These are phyloP conservation scores for Caloboletus firmus DNA, from an alignment of 1,284 basidiomycete genomes.

Conservation along the genomic window DNA sequence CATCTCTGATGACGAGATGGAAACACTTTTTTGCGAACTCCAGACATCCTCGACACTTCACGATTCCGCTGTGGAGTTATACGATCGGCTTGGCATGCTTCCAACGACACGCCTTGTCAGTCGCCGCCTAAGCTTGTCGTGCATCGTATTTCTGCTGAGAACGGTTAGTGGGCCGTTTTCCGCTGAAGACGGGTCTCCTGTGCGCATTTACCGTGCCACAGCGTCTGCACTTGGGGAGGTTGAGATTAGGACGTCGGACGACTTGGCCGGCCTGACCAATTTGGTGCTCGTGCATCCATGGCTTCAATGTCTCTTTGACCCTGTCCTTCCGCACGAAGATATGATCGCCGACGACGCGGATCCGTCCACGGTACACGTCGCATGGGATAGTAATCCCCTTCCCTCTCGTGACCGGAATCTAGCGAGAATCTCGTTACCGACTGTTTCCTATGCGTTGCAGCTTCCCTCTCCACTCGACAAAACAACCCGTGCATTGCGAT, in stretches of 20 bases:
- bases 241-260: conserved; percentile 15
- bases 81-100: conserved; percentile 16
- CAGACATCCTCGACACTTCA: neutral
- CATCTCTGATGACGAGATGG: conserved; percentile 14
- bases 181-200: neutral
- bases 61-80: conserved; percentile 16
- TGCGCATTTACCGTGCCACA: conserved; percentile 15
- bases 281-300: conserved; percentile 27
- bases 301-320: conserved; percentile 17
- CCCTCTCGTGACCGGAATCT: neutral
- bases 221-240: conserved; percentile 8
- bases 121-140: conserved; percentile 18
- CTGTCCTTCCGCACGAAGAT: conserved; percentile 21
- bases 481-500: conserved; percentile 14
- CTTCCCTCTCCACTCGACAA: conserved; percentile 20
- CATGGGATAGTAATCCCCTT: neutral
- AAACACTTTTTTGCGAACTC: conserved; percentile 4
- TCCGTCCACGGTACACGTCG: neutral
- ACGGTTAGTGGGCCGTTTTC: conserved; percentile 7
- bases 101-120: conserved; percentile 18
- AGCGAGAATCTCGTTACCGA: neutral
- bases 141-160: conserved; percentile 15
- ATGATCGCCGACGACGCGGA: conserved; percentile 17
- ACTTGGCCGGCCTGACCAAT: conserved; percentile 10
- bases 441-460: neutral